These are phyloP conservation scores for Colletotrichum chlorophyti DNA, from an alignment of 2,329 filamentous ascomycete genomes.

Conservation along the genomic window DNA sequence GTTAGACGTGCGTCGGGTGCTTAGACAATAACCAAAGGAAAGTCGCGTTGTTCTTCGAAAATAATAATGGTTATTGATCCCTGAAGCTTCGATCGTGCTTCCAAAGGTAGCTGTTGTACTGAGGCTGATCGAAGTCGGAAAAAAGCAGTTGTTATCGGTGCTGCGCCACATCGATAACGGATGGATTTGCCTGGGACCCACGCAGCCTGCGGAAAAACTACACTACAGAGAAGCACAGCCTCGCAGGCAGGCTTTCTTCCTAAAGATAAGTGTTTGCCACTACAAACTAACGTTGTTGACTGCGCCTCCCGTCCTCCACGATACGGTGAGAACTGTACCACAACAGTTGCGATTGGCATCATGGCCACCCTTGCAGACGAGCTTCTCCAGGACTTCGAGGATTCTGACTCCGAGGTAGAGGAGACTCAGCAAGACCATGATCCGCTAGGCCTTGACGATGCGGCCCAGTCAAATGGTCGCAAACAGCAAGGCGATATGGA, in stretches of 20 bases:
- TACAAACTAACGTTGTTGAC: neutral
- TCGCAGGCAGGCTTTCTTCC: slow-evolving; percentile 13
- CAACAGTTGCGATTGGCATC: slow-evolving; percentile 24
- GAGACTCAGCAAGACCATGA: slow-evolving; percentile 61
- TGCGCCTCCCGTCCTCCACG: neutral
- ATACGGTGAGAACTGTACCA: neutral
- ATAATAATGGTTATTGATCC: neutral
- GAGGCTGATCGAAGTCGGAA: slow-evolving; percentile 3
- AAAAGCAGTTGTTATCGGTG: slow-evolving; percentile 10
- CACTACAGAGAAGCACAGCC: neutral
- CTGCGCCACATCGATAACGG: slow-evolving; percentile 9
- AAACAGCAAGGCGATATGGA: slow-evolving; percentile 57
- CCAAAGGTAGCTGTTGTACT: neutral
- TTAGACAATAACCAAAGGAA: neutral
- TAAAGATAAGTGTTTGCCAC: neutral
- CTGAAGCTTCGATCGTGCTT: neutral
- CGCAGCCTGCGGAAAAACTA: neutral
- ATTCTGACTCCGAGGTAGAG: slow-evolving; percentile 79
- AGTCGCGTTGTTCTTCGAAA: neutral
- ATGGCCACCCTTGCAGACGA: slow-evolving; percentile 96
- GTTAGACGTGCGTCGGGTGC: neutral
- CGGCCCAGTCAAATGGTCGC: slow-evolving; percentile 45
- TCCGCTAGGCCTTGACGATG: slow-evolving; percentile 51
- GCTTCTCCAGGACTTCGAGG: slow-evolving; percentile 88
- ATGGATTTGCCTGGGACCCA: neutral